Evolutionary conservation across 108 stramenopile genomes (phyloP).

Genomic region (Cyclotella baltica): DNA sequence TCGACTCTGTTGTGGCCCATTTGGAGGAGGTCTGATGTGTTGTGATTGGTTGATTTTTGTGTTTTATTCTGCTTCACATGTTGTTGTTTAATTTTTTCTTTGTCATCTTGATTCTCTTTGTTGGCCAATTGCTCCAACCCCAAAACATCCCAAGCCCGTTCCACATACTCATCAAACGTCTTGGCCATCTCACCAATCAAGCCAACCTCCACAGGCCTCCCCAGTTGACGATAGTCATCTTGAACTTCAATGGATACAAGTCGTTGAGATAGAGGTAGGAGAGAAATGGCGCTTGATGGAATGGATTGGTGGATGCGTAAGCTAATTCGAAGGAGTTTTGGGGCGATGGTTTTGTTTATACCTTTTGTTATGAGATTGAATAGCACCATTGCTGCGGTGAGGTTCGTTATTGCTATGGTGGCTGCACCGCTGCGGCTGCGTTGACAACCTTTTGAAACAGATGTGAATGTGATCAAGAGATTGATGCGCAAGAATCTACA

Average conservation of each 20-base stretch:
- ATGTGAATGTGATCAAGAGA: too few species aligned
- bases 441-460: too few species aligned
- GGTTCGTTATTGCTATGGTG: too few species aligned
- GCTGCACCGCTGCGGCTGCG: too few species aligned
- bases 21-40: neutral
- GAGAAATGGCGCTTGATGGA: constrained; percentile 28
- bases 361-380: constrained; percentile 35
- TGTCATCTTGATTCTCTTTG: too few species aligned
- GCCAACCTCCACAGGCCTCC: neutral
- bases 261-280: constrained; percentile 63
- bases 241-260: constrained; percentile 63
- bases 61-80: neutral
- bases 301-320: constrained; percentile 36
- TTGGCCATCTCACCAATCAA: constrained; percentile 8
- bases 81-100: neutral
- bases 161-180: constrained; percentile 45
- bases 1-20: constrained; percentile 39
- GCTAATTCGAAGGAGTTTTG: constrained; percentile 40
- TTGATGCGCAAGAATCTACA: too few species aligned
- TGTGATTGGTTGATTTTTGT: neutral
- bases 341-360: constrained; percentile 44
- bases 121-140: constrained; percentile 26
- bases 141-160: constrained; percentile 48
- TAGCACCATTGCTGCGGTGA: neutral
- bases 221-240: constrained; percentile 44